These are phyloP conservation scores for Scedosporium boydii DNA, from an alignment of 2,329 filamentous ascomycete species.

Conservation along the genomic window DNA sequence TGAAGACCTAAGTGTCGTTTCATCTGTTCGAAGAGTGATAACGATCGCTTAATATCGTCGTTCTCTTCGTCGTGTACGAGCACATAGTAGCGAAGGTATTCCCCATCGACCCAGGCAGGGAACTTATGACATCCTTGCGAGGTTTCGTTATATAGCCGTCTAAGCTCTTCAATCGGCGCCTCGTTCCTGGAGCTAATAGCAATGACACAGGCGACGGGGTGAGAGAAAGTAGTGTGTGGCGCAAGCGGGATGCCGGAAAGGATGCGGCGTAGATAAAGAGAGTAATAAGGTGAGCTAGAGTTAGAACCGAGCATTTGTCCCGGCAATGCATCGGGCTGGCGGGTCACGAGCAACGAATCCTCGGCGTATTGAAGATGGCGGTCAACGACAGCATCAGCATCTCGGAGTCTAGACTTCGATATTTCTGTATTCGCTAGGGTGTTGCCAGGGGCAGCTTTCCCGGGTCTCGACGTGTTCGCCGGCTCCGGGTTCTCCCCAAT, in stretches of 20 bases:
- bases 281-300: conserved; percentile 68
- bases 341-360: conserved; percentile 33
- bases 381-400: conserved; percentile 74
- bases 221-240: conserved; percentile 85
- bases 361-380: conserved; percentile 71
- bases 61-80: conserved; percentile 93
- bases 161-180: conserved; percentile 76
- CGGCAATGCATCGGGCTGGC: conserved; percentile 26
- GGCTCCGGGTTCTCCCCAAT: conserved; percentile 42
- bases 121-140: conserved; percentile 64
- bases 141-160: conserved; percentile 77
- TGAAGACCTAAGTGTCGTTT: conserved; percentile 96
- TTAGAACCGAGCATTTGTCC: conserved; percentile 34
- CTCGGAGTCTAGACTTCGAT: conserved; percentile 30
- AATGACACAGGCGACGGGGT: conserved; percentile 90
- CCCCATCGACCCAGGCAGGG: conserved; percentile 79
- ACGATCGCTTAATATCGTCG: conserved; percentile 85
- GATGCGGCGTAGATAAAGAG: conserved; percentile 72
- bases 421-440: conserved; percentile 8
- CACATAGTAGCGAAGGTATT: conserved; percentile 93
- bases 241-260: conserved; percentile 70
- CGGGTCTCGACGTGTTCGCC: conserved; percentile 13
- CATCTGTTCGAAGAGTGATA: conserved; percentile 93
- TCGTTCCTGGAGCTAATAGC: conserved; percentile 85
- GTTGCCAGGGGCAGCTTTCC: not conserved